Evolutionary conservation across 2,329 filamentous ascomycete species (phyloP), one percentile per base, ranked within the genome.

Genomic region (Escovopsis weberi): DNA sequence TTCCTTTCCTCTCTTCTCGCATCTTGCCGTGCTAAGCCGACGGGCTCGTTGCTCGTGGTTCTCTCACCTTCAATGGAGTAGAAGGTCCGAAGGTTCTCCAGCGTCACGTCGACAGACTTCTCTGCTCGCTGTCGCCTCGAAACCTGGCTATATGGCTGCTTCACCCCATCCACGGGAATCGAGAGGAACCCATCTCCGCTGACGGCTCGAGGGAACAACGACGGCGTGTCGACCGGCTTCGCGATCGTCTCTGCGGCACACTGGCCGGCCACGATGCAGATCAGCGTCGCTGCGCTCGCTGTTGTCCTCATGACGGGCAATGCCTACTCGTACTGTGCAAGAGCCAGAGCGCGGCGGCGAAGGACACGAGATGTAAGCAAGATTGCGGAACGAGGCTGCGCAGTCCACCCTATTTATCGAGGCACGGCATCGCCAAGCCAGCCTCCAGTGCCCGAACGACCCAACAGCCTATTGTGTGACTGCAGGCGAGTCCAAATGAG

Each of bases 61-160:
- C 9, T 28, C 62, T 50, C 44, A 65, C 63, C 45, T 12, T 63
- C 53, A 8, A 61, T 60, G 6, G 62, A 54, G 40, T 66, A 66
- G 42, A 64, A 65, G 40, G 56, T 61, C 11, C 63, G 52, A 43
- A 45, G 55, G 38, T 66, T 66, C 10, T 58, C 49, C 26, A 66
- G 47, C 12, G 47, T 45, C 2, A 56, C 52, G 30, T 57, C 50
- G 18, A 63, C 53, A 10, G 57, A 47, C 10, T 53, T 48, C n/a
- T 45, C 47, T 15, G 51, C 50, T 32, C 51, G 35, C 45, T 48
- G 57, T 28, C 42, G 41, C 18, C 53, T 53, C 23, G 45, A 19
- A 15, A 42, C 12, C 15, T 19, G 18, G 12, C 33, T 35, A 6
- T 44, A 48, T 10, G 53, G 48, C 38, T 51, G 52, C 41, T 58